phyloP scores from a whole-genome alignment of 2,329 filamentous ascomycete species.

The Cladosporium sp. region DNA sequence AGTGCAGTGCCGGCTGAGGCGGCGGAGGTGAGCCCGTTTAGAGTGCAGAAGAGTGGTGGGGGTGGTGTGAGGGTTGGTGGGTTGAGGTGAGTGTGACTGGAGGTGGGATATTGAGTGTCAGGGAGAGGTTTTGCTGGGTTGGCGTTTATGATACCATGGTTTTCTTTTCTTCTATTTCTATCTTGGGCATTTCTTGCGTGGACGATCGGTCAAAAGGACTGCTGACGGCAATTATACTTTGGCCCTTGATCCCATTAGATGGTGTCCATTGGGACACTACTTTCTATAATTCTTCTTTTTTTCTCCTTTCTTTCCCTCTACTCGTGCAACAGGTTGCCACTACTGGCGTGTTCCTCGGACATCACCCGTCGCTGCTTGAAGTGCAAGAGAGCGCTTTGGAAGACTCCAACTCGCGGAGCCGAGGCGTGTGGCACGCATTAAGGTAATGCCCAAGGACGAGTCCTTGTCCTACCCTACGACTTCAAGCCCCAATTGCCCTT shows the following conservation, averaged over 20 bases:
- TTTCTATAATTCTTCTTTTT: too few relatives aligned
- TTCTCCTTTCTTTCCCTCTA: too few relatives aligned
- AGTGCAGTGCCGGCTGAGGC: slow-evolving; percentile 41
- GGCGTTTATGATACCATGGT: slow-evolving; percentile 8
- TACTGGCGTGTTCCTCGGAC: too few relatives aligned
- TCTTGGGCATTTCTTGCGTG: neutral
- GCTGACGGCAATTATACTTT: neutral
- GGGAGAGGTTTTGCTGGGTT: neutral
- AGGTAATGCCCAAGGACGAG: too few relatives aligned
- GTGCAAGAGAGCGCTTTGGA: too few relatives aligned
- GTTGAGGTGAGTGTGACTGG: neutral
- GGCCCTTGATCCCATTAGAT: neutral
- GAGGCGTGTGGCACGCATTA: too few relatives aligned
- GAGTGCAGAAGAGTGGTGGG: slow-evolving; percentile 5
- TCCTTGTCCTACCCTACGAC: too few relatives aligned
- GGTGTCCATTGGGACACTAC: neutral
- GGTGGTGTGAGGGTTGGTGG: slow-evolving; percentile 5
- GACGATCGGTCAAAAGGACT: neutral
- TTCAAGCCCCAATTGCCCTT: too few relatives aligned
- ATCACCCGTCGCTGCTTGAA: too few relatives aligned
- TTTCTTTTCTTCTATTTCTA: neutral
- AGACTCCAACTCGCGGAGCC: too few relatives aligned
- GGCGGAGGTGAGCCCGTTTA: slow-evolving; percentile 42
- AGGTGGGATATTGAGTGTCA: neutral
- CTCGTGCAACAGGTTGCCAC: too few relatives aligned